Evolutionary conservation across 208 protist genomes (phyloP).

Genomic region (Leishmania gerbilli): DNA sequence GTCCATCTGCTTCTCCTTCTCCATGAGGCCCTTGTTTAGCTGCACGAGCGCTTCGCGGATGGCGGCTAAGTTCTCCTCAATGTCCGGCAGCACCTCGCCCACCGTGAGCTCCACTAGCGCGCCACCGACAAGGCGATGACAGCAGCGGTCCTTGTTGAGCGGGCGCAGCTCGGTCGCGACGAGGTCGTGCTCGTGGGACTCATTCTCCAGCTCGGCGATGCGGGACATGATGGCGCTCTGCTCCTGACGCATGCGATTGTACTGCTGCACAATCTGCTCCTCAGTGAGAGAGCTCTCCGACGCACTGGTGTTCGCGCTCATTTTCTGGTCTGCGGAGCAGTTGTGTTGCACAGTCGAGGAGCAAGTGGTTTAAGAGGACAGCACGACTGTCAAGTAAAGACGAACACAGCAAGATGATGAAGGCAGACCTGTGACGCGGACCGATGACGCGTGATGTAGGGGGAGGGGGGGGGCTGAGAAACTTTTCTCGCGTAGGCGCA

Average conservation of each 20-base stretch:
- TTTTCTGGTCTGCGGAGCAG: background rate
- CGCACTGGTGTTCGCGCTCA: conserved; percentile 11
- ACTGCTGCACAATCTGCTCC: conserved; percentile 82
- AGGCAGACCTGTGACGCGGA: background rate
- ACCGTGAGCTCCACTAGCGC: conserved; percentile 96
- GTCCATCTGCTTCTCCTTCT: conserved; percentile 87
- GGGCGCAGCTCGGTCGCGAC: conserved; percentile 87
- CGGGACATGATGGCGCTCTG: conserved; percentile 84
- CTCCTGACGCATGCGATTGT: conserved; percentile 88
- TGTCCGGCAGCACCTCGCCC: conserved; percentile 93
- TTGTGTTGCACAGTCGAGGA: background rate
- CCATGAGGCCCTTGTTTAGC: conserved; percentile 72
- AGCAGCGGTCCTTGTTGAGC: conserved; percentile 91
- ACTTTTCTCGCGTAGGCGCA: background rate
- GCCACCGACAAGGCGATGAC: conserved; percentile 94
- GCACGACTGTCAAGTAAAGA: background rate
- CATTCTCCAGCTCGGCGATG: conserved; percentile 88
- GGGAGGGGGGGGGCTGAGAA: background rate
- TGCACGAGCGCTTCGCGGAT: conserved; percentile 75
- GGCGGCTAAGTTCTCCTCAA: conserved; percentile 89
- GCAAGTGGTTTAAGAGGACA: background rate
- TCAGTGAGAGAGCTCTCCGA: conserved; percentile 36
- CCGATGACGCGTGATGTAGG: background rate
- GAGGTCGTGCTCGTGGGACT: conserved; percentile 90
- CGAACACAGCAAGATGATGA: background rate